Evolutionary conservation across 2,329 filamentous ascomycete species (phyloP), one percentile per base, ranked within the genome.

Genomic region (Dactylonectria estremocensis): DNA sequence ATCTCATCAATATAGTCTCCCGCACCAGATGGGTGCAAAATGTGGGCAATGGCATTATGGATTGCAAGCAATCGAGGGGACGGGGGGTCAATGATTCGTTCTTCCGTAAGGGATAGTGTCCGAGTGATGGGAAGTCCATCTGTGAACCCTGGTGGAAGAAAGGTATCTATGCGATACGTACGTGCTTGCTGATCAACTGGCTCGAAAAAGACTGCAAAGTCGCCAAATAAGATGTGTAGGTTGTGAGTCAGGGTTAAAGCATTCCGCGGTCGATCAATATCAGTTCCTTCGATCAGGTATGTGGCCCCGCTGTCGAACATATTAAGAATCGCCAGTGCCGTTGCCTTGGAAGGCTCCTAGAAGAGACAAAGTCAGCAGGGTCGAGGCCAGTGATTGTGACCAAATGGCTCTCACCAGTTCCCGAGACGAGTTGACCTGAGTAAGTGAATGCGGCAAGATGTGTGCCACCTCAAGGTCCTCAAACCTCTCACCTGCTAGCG

Each of bases 251-350:
- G 69, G 5, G 72, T 69, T 3, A 75, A 33, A 18, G 82, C 81
- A 69, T 85, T 84, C 24, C 72, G 68, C 24, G 80, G 80, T 53
- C 78, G 76, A 69, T 84, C 81, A 61, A 84, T 83, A 10, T 83
- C 75, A 28, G 68, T 62, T 59, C 81, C 81, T 49, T 82, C 75
- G 55, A 84, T 83, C 2, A 83, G 58, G 71, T 79, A 72, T 13
- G 73, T 73, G 40, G 80, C 73, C 28, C 77, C 79, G 28, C 59
- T 70, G 64, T 83, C 80, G 65, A 84, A 83, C 81, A 84, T 84
- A 33, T 83, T 81, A 3, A 83, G 77, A 40, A 84, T 79, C 18
- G 73, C 70, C 10, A 84, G 72, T 8, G 80, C 78, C 0, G 77
- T 74, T 74, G 79, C 64, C 67, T 80, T 79, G n/a, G 75, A 75